phyloP scores from a whole-genome alignment of 2,329 filamentous ascomycete genomes.

The Corniculantispora saksenae region DNA sequence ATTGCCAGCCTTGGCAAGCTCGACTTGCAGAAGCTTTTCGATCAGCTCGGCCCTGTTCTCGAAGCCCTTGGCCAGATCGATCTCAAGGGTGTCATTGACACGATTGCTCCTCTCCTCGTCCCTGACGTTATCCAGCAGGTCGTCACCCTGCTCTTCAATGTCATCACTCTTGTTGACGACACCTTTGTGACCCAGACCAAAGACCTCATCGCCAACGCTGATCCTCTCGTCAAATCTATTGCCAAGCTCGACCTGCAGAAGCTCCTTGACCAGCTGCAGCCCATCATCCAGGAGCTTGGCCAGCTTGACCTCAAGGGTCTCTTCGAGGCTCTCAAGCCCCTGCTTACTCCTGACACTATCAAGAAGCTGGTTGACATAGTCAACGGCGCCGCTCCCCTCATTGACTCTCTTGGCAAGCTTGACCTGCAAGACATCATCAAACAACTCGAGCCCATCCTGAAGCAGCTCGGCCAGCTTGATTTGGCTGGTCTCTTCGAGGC shows the following conservation, averaged over 20 bases:
- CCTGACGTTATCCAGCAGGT: constrained; percentile 28
- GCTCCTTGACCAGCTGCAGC: constrained; percentile 30
- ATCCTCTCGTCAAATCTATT: constrained; percentile 31
- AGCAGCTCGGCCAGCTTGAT: constrained; percentile 32
- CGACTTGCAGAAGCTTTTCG: constrained; percentile 17
- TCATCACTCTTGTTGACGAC: background rate
- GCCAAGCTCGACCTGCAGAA: constrained; percentile 37
- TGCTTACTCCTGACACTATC: constrained; percentile 35
- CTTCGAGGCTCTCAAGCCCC: constrained; percentile 29
- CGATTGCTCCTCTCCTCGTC: constrained; percentile 33
- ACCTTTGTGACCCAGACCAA: constrained; percentile 26
- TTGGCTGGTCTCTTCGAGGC: constrained; percentile 30
- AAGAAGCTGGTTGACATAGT: constrained; percentile 17
- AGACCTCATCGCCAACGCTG: constrained; percentile 27
- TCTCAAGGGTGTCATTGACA: constrained; percentile 29
- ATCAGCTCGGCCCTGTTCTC: constrained; percentile 29
- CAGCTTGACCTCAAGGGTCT: constrained; percentile 29
- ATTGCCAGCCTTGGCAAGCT: constrained; percentile 19
- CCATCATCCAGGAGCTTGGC: constrained; percentile 28
- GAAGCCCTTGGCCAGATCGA: constrained; percentile 33
- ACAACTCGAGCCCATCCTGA: constrained; percentile 27
- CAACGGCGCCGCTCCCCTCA: constrained; percentile 22
- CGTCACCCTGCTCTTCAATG: constrained; percentile 31
- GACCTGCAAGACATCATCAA: constrained; percentile 19
- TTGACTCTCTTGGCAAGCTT: constrained; percentile 17